phyloP scores from a whole-genome alignment of 2,329 filamentous ascomycete species.

The Aaosphaeria arxii region DNA sequence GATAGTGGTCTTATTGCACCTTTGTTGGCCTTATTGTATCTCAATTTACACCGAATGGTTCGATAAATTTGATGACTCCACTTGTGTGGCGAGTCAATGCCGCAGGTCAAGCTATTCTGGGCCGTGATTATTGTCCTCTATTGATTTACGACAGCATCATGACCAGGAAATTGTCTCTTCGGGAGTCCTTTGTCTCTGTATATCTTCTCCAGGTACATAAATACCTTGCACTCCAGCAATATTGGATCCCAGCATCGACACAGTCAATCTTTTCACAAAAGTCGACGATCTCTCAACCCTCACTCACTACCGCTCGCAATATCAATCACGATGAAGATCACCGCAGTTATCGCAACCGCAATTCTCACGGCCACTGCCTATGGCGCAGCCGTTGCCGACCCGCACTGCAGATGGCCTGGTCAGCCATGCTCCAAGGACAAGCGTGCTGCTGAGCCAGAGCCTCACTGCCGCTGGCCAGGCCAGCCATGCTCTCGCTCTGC shows the following conservation, averaged over 20 bases:
- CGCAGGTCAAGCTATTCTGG: too few relatives aligned
- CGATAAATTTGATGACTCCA: too few relatives aligned
- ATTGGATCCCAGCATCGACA: slow-evolving; percentile 5
- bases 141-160: background rate
- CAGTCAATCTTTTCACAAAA: slow-evolving; percentile 6
- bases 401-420: slow-evolving; percentile 20
- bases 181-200: slow-evolving; percentile 1
- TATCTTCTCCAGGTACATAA: slow-evolving; percentile 9
- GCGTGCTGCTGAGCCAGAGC: slow-evolving; percentile 21
- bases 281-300: slow-evolving; percentile 8
- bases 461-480: slow-evolving; percentile 20
- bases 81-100: too few relatives aligned
- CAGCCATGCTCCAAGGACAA: slow-evolving; percentile 24
- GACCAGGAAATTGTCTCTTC: background rate
- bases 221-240: background rate
- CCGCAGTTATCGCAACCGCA: slow-evolving; percentile 39
- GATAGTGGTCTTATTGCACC: too few relatives aligned
- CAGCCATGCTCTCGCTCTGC: slow-evolving; percentile 22
- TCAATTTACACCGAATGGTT: too few relatives aligned
- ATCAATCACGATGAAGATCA: slow-evolving; percentile 48
- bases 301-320: slow-evolving; percentile 5
- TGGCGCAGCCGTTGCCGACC: slow-evolving; percentile 38
- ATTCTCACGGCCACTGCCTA: slow-evolving; percentile 42
- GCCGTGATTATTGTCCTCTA: too few relatives aligned
- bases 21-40: too few relatives aligned